A percentile compares a stretch with the other conserved stretches of the same genome.
phyloP scores from a whole-genome alignment of 768 basidiomycete genomes.

The Pleurotus citrinopileatus region DNA sequence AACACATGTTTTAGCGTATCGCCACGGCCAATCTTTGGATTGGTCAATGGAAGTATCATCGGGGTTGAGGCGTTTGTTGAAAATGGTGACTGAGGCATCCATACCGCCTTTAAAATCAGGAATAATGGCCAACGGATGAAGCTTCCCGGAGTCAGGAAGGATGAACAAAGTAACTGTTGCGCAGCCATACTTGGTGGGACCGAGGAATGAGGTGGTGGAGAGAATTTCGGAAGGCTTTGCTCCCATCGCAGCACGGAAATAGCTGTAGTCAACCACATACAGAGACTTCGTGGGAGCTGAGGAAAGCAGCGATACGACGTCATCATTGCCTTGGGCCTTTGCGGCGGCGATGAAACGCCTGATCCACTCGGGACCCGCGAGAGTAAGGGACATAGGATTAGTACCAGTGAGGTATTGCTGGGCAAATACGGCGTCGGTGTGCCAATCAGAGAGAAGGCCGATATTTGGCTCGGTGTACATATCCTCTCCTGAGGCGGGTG shows the following conservation, averaged over 20 bases:
- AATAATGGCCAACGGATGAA: constrained; percentile 27
- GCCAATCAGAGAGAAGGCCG: constrained; percentile 26
- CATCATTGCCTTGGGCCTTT: constrained; percentile 12
- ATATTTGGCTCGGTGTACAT: constrained; percentile 23
- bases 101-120: constrained; percentile 26
- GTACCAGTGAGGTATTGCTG: constrained; percentile 27
- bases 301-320: constrained; percentile 13
- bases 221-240: constrained; percentile 12
- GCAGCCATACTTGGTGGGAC: constrained; percentile 18
- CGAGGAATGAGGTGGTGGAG: background rate
- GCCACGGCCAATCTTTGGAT: constrained; percentile 27
- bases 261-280: constrained; percentile 23
- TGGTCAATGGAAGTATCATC: constrained; percentile 13
- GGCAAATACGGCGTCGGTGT: constrained; percentile 26
- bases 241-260: constrained; percentile 20
- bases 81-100: constrained; percentile 22
- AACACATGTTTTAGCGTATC: constrained; percentile 28
- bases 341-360: constrained; percentile 16
- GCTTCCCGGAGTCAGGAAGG: constrained; percentile 21
- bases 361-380: constrained; percentile 19
- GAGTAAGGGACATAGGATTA: constrained; percentile 23
- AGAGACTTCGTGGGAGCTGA: constrained; percentile 12
- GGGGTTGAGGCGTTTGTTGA: constrained; percentile 21
- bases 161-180: constrained; percentile 25
- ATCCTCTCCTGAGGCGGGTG: constrained; percentile 4